Evolutionary conservation across 805 yeast genomes (phyloP), one percentile per base, ranked within the genome.

Genomic region (Pichia sporocuriosa): DNA sequence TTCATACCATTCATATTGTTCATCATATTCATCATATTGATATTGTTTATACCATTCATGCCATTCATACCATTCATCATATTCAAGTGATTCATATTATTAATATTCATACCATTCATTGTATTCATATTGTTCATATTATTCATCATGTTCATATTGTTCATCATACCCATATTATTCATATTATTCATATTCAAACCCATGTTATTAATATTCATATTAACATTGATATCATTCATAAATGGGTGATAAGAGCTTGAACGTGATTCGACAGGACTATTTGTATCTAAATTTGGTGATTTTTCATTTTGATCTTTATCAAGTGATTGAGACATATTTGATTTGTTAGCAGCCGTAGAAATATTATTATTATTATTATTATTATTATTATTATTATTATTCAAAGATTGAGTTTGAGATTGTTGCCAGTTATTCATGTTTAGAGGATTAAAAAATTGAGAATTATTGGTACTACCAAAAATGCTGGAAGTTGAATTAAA

Each of bases 401-500:
- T 35, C 20, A 36, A 15, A 21, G 25, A 24, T 25, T 34, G 28
- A 24, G n/a, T n/a, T n/a, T n/a, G n/a, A n/a, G n/a, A n/a, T n/a
- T n/a, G n/a, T n/a, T n/a, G n/a, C n/a, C n/a, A n/a, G n/a, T n/a
- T n/a, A n/a, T n/a, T n/a, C n/a, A 6, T 25, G 15, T 31, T 31
- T 8, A 24, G 16, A 12, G 27, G 11, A 23, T 38, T 31, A 22
- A 31, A 37, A 17, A 37, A 31, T 19, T 31, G 41, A 5, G 41
- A 38, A 26, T 39, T 39, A 19, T 39, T 36, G 9, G 30, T 20
- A 23, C 37, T 27, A 20, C 48, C 46, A 30, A 51, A 48, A 9
- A 55, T 39, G 11, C 42, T 45, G 2, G 51, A 42, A 21, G 44
- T 37, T 6, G 55, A 43, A 26, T 43, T 49, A 35, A 46, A 47